Conservation (phyloP, 441 rosid species). For the Erodium chrysanthum region DNA sequence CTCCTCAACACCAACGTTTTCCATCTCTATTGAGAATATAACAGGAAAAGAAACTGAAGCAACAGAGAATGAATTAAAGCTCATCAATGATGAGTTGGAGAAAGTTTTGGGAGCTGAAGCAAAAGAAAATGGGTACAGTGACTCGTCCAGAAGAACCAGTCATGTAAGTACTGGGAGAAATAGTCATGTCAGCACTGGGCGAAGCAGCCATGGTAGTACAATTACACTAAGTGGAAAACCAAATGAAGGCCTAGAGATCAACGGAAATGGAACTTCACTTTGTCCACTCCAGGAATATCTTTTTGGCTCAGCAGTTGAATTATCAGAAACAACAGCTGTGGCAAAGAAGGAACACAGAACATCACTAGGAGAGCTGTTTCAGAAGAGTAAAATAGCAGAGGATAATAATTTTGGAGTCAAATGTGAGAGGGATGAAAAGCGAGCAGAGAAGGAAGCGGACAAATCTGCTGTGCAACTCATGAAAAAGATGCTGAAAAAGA, state of each 20-base stretch:
- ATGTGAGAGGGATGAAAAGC: conserved; percentile 45
- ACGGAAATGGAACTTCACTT: conserved; percentile 36
- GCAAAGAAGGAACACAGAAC: conserved; percentile 62
- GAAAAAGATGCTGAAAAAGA: conserved; percentile 60
- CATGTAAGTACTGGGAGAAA: conserved; percentile 34
- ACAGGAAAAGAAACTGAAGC: conserved; percentile 58
- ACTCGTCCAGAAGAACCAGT: conserved; percentile 30
- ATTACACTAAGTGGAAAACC: conserved; percentile 67
- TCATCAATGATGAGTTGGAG: conserved; percentile 63
- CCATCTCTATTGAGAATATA: conserved; percentile 51
- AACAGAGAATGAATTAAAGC: conserved; percentile 61
- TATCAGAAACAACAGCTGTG: conserved; percentile 47
- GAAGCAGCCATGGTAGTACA: conserved; percentile 72
- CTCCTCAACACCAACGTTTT: conserved; percentile 62
- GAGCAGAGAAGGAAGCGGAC: conserved; percentile 48
- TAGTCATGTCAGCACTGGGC: conserved; percentile 59
- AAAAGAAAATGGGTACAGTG: conserved; percentile 45
- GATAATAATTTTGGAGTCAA: conserved; percentile 30
- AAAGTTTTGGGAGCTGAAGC: conserved; percentile 57
- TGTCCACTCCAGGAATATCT: conserved; percentile 73
- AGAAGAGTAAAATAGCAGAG: conserved; percentile 51
- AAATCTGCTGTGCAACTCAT: conserved; percentile 44
- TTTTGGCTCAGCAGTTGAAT: conserved; percentile 62
- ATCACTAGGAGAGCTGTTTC: conserved; percentile 71
- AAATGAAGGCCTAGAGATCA: conserved; percentile 38